Evolutionary conservation across 2,329 filamentous ascomycete genomes (phyloP).

Genomic region (Fusarium mexicanum): DNA sequence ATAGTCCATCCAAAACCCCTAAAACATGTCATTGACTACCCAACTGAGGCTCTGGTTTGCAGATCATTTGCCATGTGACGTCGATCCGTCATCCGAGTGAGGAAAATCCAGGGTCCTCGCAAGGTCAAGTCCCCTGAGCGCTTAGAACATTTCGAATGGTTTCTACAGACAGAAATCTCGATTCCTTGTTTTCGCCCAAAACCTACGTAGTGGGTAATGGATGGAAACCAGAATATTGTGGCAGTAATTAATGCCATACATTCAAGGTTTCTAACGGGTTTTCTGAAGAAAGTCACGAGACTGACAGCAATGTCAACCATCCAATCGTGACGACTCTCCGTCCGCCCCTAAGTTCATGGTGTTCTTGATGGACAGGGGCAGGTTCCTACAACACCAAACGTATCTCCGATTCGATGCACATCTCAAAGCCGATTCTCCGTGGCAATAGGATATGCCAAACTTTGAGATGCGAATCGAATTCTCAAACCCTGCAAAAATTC

Average conservation of each 20-base stretch:
- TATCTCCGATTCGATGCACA: constrained; percentile 4
- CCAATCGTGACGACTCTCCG: constrained; percentile 2
- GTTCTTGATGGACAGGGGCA: constrained; percentile 1
- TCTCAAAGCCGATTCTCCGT: background rate
- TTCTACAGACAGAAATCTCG: constrained; percentile 17
- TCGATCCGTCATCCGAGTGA: constrained; percentile 8
- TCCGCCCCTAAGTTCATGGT: background rate
- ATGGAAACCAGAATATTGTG: background rate
- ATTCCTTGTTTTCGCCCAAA: constrained; percentile 1
- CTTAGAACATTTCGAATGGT: constrained; percentile 17
- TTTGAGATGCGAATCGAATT: constrained; percentile 13
- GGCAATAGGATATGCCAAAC: constrained; percentile 20
- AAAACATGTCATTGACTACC: constrained; percentile 1
- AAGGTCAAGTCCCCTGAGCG: background rate
- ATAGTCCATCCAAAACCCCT: background rate
- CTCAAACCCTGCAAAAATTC: background rate
- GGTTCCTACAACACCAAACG: constrained; percentile 17
- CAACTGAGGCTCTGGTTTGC: constrained; percentile 28
- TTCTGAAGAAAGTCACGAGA: constrained; percentile 9
- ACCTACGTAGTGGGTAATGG: background rate
- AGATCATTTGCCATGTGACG: constrained; percentile 37
- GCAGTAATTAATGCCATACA: background rate
- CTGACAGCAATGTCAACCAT: background rate
- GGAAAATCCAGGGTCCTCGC: constrained; percentile 34
- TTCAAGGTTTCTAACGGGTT: background rate